Conservation (phyloP, 176 grass and related monocot genomes). For the Chrysopogon serrulatus region DNA sequence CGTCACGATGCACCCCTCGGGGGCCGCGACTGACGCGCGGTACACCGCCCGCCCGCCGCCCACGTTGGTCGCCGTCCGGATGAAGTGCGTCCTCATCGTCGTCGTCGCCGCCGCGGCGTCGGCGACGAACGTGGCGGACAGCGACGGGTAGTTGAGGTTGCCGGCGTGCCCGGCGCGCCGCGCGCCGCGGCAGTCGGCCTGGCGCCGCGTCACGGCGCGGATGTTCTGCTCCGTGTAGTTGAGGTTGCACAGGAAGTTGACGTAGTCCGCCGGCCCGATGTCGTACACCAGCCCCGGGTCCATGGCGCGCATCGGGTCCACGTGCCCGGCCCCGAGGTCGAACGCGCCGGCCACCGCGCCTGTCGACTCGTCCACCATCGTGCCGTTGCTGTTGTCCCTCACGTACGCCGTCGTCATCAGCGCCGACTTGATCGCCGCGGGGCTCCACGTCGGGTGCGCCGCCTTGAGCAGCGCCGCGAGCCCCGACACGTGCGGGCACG, state of each 20-base stretch:
- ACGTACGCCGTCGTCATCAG: constrained; percentile 85
- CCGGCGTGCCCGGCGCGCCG: constrained; percentile 61
- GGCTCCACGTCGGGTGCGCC: constrained; percentile 80
- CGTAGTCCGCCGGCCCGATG: constrained; percentile 41
- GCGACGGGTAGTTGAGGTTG: constrained; percentile 87
- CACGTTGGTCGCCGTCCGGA: constrained; percentile 73
- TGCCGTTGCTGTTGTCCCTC: constrained; percentile 64
- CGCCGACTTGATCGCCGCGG: constrained; percentile 89
- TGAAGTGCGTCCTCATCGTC: constrained; percentile 64
- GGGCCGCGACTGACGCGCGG: constrained; percentile 32
- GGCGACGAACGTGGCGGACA: constrained; percentile 51
- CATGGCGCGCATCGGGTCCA: constrained; percentile 94
- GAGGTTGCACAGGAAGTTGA: constrained; percentile 80
- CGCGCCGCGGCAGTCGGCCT: constrained; percentile 56
- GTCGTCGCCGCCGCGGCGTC: background rate
- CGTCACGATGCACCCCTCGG: constrained; percentile 67
- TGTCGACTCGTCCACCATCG: constrained; percentile 76
- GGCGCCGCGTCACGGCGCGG: constrained; percentile 65
- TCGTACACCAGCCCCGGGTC: constrained; percentile 91
- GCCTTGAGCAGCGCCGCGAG: constrained; percentile 91
- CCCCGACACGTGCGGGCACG: constrained; percentile 90
- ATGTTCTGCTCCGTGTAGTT: constrained; percentile 91
- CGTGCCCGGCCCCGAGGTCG: constrained; percentile 77
- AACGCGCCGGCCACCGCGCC: constrained; percentile 52
- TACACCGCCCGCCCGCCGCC: constrained; percentile 50